A percentile compares a stretch with the other conserved stretches of the same genome.
Conservation (phyloP, 345 rosid genomes). For the Brassica incana region DNA sequence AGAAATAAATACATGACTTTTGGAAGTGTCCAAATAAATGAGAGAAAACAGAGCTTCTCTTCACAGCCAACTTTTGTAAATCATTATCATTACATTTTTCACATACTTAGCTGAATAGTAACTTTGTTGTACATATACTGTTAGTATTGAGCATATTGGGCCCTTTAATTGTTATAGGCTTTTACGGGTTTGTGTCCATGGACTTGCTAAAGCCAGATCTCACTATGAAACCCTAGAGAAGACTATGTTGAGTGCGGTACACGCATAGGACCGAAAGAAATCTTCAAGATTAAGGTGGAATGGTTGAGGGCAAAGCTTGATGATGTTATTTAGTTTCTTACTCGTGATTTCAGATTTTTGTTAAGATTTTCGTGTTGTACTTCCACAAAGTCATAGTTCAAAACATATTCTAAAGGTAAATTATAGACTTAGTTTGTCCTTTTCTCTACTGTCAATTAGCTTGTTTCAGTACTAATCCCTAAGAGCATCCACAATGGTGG, state of each 20-base stretch:
- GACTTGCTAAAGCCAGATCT: not conserved
- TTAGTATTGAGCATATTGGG: not conserved
- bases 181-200: not conserved
- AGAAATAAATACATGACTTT: too few species aligned
- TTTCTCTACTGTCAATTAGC: too few species aligned
- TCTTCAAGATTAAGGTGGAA: not conserved
- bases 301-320: not conserved
- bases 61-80: too few species aligned
- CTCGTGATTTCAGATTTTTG: not conserved
- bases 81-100: too few species aligned
- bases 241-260: not conserved
- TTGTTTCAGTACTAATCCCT: too few species aligned
- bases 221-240: not conserved
- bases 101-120: too few species aligned
- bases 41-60: too few species aligned
- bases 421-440: too few species aligned
- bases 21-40: too few species aligned
- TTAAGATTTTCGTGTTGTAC: not conserved
- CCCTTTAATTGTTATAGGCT: not conserved
- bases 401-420: not conserved
- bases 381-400: not conserved
- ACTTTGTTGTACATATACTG: not conserved
- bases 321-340: not conserved
- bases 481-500: too few species aligned
- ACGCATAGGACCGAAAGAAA: too few species aligned